A percentile compares a stretch with the other conserved stretches of the same genome.
Evolutionary conservation across 495 filamentous ascomycete species (phyloP).

Genomic region (Aspergillus carlsbadensis): DNA sequence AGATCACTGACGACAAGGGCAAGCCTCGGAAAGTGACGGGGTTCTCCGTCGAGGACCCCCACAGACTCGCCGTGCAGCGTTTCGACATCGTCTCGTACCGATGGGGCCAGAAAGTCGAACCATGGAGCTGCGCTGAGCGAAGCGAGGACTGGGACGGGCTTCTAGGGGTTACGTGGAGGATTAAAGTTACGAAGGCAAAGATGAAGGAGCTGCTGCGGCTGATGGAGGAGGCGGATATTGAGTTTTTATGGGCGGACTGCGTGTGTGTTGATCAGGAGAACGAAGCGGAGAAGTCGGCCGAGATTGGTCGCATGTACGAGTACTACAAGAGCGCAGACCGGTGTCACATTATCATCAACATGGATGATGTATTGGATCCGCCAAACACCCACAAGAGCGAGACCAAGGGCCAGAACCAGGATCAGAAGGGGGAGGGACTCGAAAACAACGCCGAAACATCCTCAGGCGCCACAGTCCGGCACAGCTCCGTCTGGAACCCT

Average conservation of each 20-base stretch:
- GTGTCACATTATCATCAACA: neutral
- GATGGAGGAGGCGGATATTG: neutral
- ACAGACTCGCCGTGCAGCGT: neutral
- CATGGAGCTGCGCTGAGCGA: neutral
- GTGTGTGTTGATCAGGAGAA: neutral
- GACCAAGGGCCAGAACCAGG: too few relatives aligned
- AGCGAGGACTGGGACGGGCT: neutral
- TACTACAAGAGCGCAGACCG: neutral
- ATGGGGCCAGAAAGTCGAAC: neutral
- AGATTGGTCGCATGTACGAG: neutral
- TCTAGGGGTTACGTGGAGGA: neutral
- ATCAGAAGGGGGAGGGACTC: too few relatives aligned
- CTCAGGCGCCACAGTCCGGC: neutral
- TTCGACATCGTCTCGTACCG: neutral
- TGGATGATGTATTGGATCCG: neutral
- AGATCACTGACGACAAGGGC: neutral
- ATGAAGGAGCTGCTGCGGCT: neutral
- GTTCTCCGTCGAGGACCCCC: neutral
- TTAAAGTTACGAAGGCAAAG: neutral
- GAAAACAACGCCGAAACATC: neutral
- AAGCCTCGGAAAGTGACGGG: neutral
- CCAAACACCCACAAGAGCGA: too few relatives aligned
- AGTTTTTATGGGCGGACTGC: neutral
- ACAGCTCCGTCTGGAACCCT: neutral
- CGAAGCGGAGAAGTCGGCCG: neutral